phyloP scores from a whole-genome alignment of 2,329 filamentous ascomycete species.

The Phyllosticta paracitricarpa region DNA sequence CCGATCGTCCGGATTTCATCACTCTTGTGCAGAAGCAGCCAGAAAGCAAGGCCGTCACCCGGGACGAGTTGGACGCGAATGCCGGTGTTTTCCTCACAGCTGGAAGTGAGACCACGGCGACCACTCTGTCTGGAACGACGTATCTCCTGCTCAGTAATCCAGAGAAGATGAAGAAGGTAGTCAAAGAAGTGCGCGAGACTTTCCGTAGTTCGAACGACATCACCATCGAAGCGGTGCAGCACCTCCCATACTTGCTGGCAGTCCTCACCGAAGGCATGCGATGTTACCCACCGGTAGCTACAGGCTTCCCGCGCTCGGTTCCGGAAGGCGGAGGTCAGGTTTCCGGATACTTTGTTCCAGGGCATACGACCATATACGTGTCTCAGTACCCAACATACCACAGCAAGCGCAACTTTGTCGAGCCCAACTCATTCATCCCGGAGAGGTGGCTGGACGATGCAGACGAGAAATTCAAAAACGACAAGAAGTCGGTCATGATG shows the following conservation, averaged over 20 bases:
- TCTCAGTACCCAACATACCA: constrained; percentile 21
- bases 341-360: constrained; percentile 29
- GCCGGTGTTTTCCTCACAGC: constrained; percentile 17
- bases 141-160: constrained; percentile 23
- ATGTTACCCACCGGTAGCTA: constrained; percentile 36
- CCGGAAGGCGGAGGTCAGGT: constrained; percentile 28
- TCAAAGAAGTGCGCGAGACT: constrained; percentile 19
- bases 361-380: constrained; percentile 21
- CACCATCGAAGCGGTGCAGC: constrained; percentile 21
- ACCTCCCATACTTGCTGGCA: constrained; percentile 33
- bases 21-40: background rate
- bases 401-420: constrained; percentile 21
- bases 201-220: constrained; percentile 22
- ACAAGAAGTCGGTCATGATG: constrained; percentile 20
- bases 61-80: constrained; percentile 8
- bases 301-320: constrained; percentile 28
- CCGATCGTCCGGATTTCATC: background rate
- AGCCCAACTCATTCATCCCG: constrained; percentile 24
- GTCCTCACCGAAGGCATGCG: constrained; percentile 38
- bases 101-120: constrained; percentile 26
- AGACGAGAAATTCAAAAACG: constrained; percentile 16
- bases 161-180: constrained; percentile 16
- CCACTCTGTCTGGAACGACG: constrained; percentile 22
- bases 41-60: background rate
- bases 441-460: constrained; percentile 24